Percentiles rank a stretch among this genome's conserved stretches.
phyloP scores from a whole-genome alignment of 257 asterid genomes.

The Asclepias syriaca region DNA sequence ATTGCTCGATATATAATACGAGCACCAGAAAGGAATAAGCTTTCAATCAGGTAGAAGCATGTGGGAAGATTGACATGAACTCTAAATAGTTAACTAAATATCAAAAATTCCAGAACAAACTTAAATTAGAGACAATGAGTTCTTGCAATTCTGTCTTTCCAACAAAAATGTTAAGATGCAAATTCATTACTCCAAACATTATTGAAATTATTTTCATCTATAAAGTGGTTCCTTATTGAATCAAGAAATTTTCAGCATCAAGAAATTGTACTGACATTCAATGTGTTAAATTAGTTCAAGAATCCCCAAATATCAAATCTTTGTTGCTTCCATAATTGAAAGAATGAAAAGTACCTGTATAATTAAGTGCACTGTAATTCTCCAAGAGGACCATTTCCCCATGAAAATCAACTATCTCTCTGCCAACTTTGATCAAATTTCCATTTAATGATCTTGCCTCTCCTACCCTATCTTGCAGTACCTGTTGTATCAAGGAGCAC shows the following conservation, averaged over 20 bases:
- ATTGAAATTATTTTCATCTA: background rate
- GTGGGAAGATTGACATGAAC: background rate
- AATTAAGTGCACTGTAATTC: conserved; percentile 85
- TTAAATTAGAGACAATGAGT: background rate
- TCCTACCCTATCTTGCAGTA: conserved; percentile 49
- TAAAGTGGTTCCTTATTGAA: background rate
- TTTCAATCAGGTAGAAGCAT: background rate
- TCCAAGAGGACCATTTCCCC: conserved; percentile 86
- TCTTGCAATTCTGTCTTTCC: background rate
- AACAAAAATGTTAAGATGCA: background rate
- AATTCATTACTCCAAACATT: background rate
- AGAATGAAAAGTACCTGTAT: conserved; percentile 47
- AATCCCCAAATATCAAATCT: background rate
- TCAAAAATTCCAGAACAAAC: background rate
- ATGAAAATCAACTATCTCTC: conserved; percentile 67
- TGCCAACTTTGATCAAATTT: conserved; percentile 55
- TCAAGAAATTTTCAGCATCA: background rate
- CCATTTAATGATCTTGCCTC: conserved; percentile 36
- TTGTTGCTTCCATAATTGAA: background rate
- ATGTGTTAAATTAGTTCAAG: background rate
- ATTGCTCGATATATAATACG: background rate
- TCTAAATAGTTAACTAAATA: background rate
- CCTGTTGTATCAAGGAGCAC: conserved; percentile 31
- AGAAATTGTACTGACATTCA: too few relatives aligned
- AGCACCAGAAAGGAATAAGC: background rate